Conservation (phyloP, 257 asterid species). For the Solanum lycopersicoides region DNA sequence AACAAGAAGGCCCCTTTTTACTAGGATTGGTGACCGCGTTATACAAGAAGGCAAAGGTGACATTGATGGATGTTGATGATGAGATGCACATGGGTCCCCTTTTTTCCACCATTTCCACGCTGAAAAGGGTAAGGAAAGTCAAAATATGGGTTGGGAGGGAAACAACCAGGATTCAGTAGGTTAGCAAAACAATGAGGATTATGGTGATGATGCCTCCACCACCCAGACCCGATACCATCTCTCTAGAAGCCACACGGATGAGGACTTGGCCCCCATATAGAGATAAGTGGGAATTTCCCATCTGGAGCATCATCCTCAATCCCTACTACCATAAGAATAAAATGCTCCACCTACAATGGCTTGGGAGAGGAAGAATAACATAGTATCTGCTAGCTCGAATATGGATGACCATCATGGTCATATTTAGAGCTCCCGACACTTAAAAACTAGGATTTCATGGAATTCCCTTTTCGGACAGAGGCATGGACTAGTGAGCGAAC, state of each 20-base stretch:
- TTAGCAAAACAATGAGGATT: neutral
- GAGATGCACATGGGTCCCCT: neutral
- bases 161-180: neutral
- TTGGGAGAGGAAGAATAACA: neutral
- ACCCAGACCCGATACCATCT: neutral
- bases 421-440: neutral
- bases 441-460: no score
- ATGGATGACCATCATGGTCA: neutral
- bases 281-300: neutral
- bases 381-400: neutral
- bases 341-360: neutral
- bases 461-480: no score
- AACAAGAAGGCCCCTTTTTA: no score
- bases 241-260: neutral
- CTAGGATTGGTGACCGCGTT: neutral
- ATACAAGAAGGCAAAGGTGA: neutral
- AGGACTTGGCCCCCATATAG: neutral
- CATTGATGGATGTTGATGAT: neutral
- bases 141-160: accelerated
- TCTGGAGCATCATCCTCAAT: neutral
- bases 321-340: neutral
- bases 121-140: neutral
- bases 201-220: neutral
- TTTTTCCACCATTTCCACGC: neutral
- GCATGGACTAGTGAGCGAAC: neutral